phyloP scores from a whole-genome alignment of 441 rosid species.

The Lepidium campestre region DNA sequence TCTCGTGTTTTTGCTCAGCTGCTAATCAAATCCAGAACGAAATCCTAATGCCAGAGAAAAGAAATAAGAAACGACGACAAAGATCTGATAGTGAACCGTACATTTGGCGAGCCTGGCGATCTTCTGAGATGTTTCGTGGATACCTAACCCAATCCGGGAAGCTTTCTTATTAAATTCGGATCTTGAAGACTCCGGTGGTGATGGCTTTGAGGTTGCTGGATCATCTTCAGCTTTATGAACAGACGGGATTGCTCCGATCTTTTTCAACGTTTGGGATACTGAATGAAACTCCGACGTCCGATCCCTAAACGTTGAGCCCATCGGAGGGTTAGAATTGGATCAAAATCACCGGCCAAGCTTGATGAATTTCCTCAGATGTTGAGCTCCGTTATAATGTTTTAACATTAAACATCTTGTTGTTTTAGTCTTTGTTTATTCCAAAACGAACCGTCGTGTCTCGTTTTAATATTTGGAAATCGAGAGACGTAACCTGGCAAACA shows the following conservation, averaged over 20 bases:
- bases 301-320: conserved; percentile 63
- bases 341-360: background rate
- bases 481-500: background rate
- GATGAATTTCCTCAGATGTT: background rate
- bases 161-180: conserved; percentile 83
- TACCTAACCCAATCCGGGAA: conserved; percentile 59
- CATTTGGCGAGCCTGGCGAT: conserved; percentile 64
- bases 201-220: conserved; percentile 30
- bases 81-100: conserved; percentile 23
- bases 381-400: background rate
- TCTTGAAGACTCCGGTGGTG: conserved; percentile 41
- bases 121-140: conserved; percentile 73
- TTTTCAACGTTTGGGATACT: conserved; percentile 58
- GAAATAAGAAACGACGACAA: background rate
- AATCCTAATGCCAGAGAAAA: background rate
- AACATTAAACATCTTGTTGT: background rate
- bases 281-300: conserved; percentile 82
- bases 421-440: background rate
- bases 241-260: conserved; percentile 48
- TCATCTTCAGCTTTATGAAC: conserved; percentile 16
- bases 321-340: conserved; percentile 17
- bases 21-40: background rate
- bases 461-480: background rate
- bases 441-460: background rate
- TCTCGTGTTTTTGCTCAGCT: background rate